Evolutionary conservation across 257 asterid species (phyloP).

Genomic region (Solanum etuberosum): DNA sequence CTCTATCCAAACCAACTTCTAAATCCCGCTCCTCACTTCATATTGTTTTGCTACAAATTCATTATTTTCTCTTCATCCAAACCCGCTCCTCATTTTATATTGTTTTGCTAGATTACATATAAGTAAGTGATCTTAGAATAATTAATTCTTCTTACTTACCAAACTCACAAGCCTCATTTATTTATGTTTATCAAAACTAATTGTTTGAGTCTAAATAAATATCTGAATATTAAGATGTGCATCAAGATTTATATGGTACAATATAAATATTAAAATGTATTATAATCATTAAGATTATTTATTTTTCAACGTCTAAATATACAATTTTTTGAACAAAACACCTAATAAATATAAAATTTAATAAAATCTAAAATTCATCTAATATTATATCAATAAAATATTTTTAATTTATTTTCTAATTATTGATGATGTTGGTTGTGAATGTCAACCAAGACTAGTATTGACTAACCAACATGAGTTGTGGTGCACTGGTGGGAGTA

Average conservation of each 20-base stretch:
- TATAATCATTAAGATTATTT: no score
- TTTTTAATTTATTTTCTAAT: not conserved
- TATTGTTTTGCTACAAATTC: not conserved
- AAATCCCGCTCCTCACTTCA: rapidly evolving
- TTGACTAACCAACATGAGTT: no score
- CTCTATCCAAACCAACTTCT: not conserved
- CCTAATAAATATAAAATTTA: not conserved
- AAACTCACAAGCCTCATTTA: not conserved
- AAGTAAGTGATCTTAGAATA: no score
- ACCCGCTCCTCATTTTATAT: rapidly evolving
- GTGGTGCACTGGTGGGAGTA: no score
- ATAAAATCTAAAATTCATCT: not conserved
- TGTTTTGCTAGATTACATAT: not conserved
- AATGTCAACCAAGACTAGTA: not conserved
- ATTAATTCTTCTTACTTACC: no score
- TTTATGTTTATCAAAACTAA: not conserved
- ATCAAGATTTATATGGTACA: no score
- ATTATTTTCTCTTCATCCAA: not conserved
- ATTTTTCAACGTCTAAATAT: no score
- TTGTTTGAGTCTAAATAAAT: not conserved
- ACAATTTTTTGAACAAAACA: no score
- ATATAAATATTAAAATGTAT: no score
- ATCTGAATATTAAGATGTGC: not conserved
- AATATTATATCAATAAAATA: not conserved
- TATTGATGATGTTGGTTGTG: not conserved